These are phyloP conservation scores for Neostapfia colusana DNA, from an alignment of 176 grass and related monocot species.

Conservation along the genomic window DNA sequence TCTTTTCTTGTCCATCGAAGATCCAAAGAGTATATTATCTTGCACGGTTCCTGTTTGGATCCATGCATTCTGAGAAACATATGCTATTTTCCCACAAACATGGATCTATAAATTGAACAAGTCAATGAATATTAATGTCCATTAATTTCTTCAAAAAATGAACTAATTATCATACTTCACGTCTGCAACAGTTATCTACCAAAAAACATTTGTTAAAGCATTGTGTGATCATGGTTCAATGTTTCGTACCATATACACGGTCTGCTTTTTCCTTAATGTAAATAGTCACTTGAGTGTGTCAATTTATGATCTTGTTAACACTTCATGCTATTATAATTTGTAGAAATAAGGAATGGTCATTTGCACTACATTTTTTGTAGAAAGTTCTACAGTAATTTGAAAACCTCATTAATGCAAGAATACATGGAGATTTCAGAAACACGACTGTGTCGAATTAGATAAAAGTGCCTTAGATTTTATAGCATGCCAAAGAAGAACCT, in stretches of 20 bases:
- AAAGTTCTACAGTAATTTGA: not conserved
- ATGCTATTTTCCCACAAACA: slow-evolving; percentile 72
- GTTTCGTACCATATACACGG: not conserved
- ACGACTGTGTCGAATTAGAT: not conserved
- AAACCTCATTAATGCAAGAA: not conserved
- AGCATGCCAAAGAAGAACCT: not conserved
- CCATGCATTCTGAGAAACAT: slow-evolving; percentile 93
- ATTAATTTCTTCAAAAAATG: not conserved
- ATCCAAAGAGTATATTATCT: slow-evolving; percentile 93
- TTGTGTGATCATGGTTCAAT: not conserved
- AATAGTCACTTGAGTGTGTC: not conserved
- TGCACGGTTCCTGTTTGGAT: slow-evolving; percentile 86
- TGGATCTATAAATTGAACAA: slow-evolving; percentile 59
- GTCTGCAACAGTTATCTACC: not conserved
- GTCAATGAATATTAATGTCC: not conserved
- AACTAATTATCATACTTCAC: not conserved
- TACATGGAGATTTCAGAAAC: not conserved
- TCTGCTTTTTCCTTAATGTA: not conserved
- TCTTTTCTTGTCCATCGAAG: slow-evolving; percentile 61
- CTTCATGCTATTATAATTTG: not conserved
- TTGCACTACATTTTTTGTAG: not conserved
- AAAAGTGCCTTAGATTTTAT: not conserved
- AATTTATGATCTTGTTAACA: no score
- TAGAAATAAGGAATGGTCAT: not conserved
- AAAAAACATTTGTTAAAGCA: not conserved